A percentile compares a stretch with the other conserved stretches of the same genome.
These are phyloP conservation scores for Solanum okadae DNA, from an alignment of 257 asterid genomes.

Conservation along the genomic window DNA sequence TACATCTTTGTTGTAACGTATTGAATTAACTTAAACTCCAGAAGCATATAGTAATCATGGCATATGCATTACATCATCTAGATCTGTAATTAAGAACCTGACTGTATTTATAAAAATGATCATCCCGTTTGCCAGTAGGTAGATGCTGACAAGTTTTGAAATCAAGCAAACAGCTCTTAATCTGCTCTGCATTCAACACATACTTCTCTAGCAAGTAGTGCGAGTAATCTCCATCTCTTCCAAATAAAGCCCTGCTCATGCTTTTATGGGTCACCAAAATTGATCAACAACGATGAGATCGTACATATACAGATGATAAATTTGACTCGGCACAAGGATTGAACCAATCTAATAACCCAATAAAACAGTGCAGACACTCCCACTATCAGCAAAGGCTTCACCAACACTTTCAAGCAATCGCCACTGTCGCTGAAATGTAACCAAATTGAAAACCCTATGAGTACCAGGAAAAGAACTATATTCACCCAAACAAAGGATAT, in stretches of 20 bases:
- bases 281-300: slow-evolving; percentile 18
- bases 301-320: slow-evolving; percentile 44
- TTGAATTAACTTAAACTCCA: not conserved
- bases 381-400: slow-evolving; percentile 33
- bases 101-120: slow-evolving; percentile 1
- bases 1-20: not conserved
- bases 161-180: slow-evolving; percentile 56
- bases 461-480: slow-evolving; percentile 19
- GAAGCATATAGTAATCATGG: not conserved
- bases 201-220: slow-evolving; percentile 40
- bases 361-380: slow-evolving; percentile 38
- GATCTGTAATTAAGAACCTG: slow-evolving; percentile 21
- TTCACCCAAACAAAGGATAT: slow-evolving; percentile 20
- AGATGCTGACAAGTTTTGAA: slow-evolving; percentile 19
- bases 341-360: slow-evolving; percentile 39
- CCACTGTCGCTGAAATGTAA: not conserved
- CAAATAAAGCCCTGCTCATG: slow-evolving; percentile 18
- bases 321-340: slow-evolving; percentile 25
- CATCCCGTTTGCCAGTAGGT: not conserved
- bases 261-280: slow-evolving; percentile 44
- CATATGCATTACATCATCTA: not conserved
- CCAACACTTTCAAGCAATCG: slow-evolving; percentile 27
- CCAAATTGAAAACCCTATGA: slow-evolving; percentile 36
- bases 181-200: slow-evolving; percentile 27
- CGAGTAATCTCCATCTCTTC: slow-evolving; percentile 43